These are phyloP conservation scores for Magnusiomyces starmeri DNA, from an alignment of 1,139 yeast species.

Conservation along the genomic window DNA sequence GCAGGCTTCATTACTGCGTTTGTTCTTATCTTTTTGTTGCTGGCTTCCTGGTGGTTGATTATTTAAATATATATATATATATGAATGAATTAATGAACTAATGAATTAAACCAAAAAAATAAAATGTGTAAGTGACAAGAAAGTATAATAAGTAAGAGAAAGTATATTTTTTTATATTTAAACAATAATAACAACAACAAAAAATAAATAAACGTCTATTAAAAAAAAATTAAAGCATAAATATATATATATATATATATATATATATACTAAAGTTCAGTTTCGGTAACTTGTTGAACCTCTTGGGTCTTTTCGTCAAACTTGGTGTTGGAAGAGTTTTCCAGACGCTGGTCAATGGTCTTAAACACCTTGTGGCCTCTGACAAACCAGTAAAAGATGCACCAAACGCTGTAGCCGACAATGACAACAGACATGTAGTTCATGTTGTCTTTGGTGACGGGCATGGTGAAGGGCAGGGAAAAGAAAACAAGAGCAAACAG, in stretches of 20 bases:
- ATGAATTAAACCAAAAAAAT: not conserved
- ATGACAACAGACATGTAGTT: conserved; percentile 60
- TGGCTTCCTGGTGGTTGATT: conserved; percentile 67
- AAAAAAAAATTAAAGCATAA: not conserved
- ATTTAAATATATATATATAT: not conserved
- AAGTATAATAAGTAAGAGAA: not conserved
- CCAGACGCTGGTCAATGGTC: not conserved
- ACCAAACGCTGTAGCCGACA: conserved; percentile 10
- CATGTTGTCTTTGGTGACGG: conserved; percentile 57
- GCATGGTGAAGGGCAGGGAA: conserved; percentile 68
- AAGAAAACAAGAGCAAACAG: conserved; percentile 52
- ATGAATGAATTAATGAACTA: not conserved
- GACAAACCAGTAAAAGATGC: not conserved
- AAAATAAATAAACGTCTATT: not conserved
- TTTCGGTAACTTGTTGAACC: too few species aligned
- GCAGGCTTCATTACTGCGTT: conserved; percentile 78
- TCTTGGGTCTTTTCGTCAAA: not conserved
- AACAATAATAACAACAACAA: not conserved
- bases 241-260: not conserved
- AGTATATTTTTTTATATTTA: too few species aligned
- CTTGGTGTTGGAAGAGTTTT: not conserved
- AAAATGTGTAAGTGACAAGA: not conserved
- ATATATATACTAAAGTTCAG: not conserved
- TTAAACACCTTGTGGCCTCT: conserved; percentile 1
- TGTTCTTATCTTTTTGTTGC: conserved; percentile 56